Base-by-base conservation (phyloP, 1,284 basidiomycete species). In the Entoloma clypeatum region DNA sequence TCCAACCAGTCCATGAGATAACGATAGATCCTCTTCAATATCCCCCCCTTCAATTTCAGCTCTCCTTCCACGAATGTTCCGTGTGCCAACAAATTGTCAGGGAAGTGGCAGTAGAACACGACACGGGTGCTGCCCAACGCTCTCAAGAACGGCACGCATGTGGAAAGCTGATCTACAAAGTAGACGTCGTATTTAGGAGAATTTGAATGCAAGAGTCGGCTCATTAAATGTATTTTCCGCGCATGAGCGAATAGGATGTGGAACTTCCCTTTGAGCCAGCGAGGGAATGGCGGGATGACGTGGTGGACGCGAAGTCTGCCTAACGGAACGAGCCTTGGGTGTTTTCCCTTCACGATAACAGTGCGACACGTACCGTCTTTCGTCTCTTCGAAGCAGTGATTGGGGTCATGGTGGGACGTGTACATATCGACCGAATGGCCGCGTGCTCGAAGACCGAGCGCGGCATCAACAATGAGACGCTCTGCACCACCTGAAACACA, bases 21-120 rank as follows among this genome's bases (percentile, higher is more conserved):
- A 0, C 95, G 75, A 60, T 99, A 99, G 5, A 89, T 33, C 26
- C 72, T 62, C 61, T 92, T 90, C 43, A 92, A 49, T 5, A 83
- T 24, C 3, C 75, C 61, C n/a, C 66, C 63, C 34, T 57, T 72
- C 55, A 56, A 67, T 10, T 58, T 51, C 7, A 55, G 36, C 26
- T 57, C 61, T 17, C 64, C 81, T 39, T 84, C 81, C 2, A 82
- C 73, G 50, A 84, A 88, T 14, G 77, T 79, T 2, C 89, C 90
- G 60, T 81, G 71, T 36, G 91, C 75, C n/a, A 96, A 74, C 0
- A 96, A 69, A 60, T 94, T 92, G 65, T 97, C 93, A 0, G 96
- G 95, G 56, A 98, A 99, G 62, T 99, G 95, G 55, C 93, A 96
- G 63, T 99, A 99, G 66, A 97, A 99, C 11, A 99, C 81, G 17